Conservation (phyloP, 495 filamentous ascomycete species). For the Daldinia vernicosa region DNA sequence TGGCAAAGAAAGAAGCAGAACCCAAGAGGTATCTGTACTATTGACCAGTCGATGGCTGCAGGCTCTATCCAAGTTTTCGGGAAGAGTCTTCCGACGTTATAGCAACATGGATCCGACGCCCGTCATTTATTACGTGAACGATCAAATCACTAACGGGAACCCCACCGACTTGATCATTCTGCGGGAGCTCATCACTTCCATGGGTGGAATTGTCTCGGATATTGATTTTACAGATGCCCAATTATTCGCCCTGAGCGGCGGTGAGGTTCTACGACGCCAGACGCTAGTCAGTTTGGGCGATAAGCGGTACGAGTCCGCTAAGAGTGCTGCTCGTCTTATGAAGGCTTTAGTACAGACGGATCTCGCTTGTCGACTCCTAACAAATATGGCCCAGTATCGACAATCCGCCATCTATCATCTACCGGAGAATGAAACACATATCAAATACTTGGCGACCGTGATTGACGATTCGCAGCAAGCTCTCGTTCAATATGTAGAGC, state of each 20-base stretch:
- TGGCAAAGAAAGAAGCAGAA: constrained; percentile 76
- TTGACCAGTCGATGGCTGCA: constrained; percentile 90
- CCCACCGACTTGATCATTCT: constrained; percentile 88
- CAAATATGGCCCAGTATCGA: constrained; percentile 89
- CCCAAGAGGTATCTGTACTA: constrained; percentile 80
- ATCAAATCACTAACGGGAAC: constrained; percentile 81
- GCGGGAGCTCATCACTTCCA: constrained; percentile 84
- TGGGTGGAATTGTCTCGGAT: constrained; percentile 90
- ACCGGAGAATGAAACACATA: constrained; percentile 70
- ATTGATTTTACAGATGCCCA: constrained; percentile 87
- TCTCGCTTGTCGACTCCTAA: constrained; percentile 79
- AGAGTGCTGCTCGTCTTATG: constrained; percentile 78
- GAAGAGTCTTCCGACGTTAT: constrained; percentile 83
- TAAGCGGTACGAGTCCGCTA: constrained; percentile 70
- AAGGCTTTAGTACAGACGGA: constrained; percentile 74
- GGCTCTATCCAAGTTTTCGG: constrained; percentile 83
- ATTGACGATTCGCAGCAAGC: constrained; percentile 89
- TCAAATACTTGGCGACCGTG: constrained; percentile 83
- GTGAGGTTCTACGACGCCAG: constrained; percentile 77
- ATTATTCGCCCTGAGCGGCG: constrained; percentile 85
- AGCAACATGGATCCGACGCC: constrained; percentile 84
- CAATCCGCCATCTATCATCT: constrained; percentile 79
- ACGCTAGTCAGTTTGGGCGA: constrained; percentile 81
- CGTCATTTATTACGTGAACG: constrained; percentile 85
- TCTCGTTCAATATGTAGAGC: constrained; percentile 86